Percentiles rank a stretch among this genome's conserved stretches.
Evolutionary conservation across 208 protist genomes (phyloP).

Genomic region (Wallacemonas sp.): DNA sequence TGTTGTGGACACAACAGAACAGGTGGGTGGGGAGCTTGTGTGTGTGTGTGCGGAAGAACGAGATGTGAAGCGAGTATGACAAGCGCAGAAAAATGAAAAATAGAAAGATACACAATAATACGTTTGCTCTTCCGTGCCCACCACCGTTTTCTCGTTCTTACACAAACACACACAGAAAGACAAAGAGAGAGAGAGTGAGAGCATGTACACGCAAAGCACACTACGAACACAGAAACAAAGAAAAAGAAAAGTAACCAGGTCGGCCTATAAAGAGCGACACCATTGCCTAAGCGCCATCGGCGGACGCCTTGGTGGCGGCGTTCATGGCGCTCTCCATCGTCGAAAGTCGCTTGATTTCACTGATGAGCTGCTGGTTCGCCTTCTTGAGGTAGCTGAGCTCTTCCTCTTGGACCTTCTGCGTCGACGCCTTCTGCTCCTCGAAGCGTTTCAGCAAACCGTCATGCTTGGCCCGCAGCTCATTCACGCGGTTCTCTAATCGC

Average conservation of each 20-base stretch:
- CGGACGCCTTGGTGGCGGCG: background rate
- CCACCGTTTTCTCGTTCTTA: too few species aligned
- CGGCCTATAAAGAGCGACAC: background rate
- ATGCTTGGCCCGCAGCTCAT: constrained; percentile 82
- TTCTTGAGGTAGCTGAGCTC: constrained; percentile 89
- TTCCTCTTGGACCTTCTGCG: constrained; percentile 73
- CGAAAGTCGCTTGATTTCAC: constrained; percentile 84
- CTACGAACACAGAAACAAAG: background rate
- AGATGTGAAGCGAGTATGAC: too few species aligned
- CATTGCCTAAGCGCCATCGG: background rate
- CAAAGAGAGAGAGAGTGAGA: too few species aligned
- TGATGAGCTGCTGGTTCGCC: constrained; percentile 84
- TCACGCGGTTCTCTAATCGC: constrained; percentile 83
- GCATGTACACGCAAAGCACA: background rate
- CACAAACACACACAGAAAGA: too few species aligned
- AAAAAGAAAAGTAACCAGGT: constrained; percentile 3
- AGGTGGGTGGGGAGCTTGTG: too few species aligned
- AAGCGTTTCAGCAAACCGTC: constrained; percentile 79
- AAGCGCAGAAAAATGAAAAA: too few species aligned
- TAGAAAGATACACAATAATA: too few species aligned
- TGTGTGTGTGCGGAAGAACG: too few species aligned
- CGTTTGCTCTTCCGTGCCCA: too few species aligned
- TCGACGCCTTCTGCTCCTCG: constrained; percentile 73
- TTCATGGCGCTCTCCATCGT: constrained; percentile 52
- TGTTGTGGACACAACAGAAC: too few species aligned